A percentile compares a stretch with the other conserved stretches of the same genome.
These are phyloP conservation scores for Talaromyces sp. DNA, from an alignment of 2,329 filamentous ascomycete species.

Conservation along the genomic window DNA sequence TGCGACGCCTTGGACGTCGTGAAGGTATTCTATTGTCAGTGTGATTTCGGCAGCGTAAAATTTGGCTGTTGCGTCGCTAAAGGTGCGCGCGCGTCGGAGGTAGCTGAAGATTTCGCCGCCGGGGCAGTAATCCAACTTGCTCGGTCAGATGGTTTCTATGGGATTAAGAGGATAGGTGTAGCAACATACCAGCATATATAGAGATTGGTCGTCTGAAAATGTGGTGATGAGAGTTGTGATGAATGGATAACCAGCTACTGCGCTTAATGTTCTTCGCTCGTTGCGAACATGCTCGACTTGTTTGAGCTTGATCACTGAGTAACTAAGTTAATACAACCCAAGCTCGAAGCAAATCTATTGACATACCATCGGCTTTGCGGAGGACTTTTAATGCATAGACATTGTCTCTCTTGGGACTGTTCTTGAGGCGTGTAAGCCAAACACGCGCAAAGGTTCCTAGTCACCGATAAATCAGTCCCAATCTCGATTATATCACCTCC, in stretches of 20 bases:
- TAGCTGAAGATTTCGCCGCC: conserved; percentile 66
- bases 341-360: background rate
- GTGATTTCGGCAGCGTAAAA: conserved; percentile 67
- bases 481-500: background rate
- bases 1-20: conserved; percentile 62
- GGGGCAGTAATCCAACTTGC: conserved; percentile 62
- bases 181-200: conserved; percentile 50
- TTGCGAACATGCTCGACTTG: conserved; percentile 67
- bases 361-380: conserved; percentile 49
- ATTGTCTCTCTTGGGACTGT: conserved; percentile 24
- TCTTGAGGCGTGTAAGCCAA: conserved; percentile 46
- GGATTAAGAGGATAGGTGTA: background rate
- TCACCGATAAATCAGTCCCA: conserved; percentile 10
- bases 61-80: conserved; percentile 60
- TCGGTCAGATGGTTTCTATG: background rate
- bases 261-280: conserved; percentile 61
- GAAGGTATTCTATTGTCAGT: conserved; percentile 61
- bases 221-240: conserved; percentile 63
- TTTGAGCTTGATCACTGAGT: conserved; percentile 56
- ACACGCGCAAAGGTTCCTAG: conserved; percentile 51
- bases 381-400: conserved; percentile 51
- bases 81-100: conserved; percentile 58
- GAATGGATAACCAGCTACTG: conserved; percentile 62
- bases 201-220: conserved; percentile 60
- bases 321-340: conserved; percentile 13